These are phyloP conservation scores for Chrysosphaeria jannelii DNA, from an alignment of 2,329 filamentous ascomycete species.

Conservation along the genomic window DNA sequence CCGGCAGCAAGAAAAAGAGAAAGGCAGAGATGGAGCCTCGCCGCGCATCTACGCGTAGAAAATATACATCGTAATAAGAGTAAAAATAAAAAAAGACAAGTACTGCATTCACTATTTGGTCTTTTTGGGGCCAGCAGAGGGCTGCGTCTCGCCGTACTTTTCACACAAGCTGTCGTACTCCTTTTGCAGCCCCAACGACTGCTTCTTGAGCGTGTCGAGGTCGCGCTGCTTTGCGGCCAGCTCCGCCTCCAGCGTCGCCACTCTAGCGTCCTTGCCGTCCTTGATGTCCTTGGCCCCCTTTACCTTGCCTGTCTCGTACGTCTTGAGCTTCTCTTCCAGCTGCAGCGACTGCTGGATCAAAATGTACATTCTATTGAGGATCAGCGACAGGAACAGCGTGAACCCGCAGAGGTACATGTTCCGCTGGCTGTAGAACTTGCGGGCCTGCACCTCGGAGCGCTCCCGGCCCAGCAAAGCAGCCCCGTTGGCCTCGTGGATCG, in stretches of 20 bases:
- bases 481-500: slow-evolving; percentile 25
- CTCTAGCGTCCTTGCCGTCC: slow-evolving; percentile 45
- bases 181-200: slow-evolving; percentile 50
- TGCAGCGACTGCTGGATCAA: slow-evolving; percentile 83
- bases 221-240: slow-evolving; percentile 57
- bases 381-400: slow-evolving; percentile 92
- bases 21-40: not conserved
- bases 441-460: slow-evolving; percentile 91
- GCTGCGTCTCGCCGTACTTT: slow-evolving; percentile 33
- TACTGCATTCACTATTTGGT: slow-evolving; percentile 16
- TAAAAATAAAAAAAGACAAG: not conserved
- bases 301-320: slow-evolving; percentile 32
- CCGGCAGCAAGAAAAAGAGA: not conserved
- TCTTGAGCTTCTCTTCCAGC: slow-evolving; percentile 74
- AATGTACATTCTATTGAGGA: slow-evolving; percentile 94
- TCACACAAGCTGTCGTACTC: slow-evolving; percentile 74
- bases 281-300: slow-evolving; percentile 46
- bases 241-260: slow-evolving; percentile 37
- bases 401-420: slow-evolving; percentile 99
- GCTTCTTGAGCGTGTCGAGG: slow-evolving; percentile 72
- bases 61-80: too few species aligned
- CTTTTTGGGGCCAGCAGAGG: slow-evolving; percentile 25
- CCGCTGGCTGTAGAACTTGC: slow-evolving; percentile 99
- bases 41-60: too few species aligned
- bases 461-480: slow-evolving; percentile 62